Percentiles rank a stretch among this genome's conserved stretches.
Conservation (phyloP, 306 rosid genomes). For the Cicer pinnatifidum region DNA sequence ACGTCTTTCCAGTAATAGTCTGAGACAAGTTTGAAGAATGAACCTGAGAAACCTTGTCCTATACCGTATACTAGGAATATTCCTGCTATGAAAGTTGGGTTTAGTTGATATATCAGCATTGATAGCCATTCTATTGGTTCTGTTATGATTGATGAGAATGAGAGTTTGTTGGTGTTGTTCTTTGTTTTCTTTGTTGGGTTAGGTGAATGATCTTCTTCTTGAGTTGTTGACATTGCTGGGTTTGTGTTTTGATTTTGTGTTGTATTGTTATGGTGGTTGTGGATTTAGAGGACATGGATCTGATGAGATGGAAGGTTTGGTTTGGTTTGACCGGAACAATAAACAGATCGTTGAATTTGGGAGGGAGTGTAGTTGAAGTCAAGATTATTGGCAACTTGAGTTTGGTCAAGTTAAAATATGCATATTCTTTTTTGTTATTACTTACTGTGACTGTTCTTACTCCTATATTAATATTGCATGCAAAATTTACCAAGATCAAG, state of each 20-base stretch:
- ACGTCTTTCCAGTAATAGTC: conserved; percentile 89
- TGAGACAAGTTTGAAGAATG: conserved; percentile 61
- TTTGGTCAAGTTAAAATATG: too few species aligned
- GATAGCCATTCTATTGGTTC: conserved; percentile 58
- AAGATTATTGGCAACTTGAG: not conserved
- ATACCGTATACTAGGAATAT: conserved; percentile 61
- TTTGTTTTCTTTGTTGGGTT: not conserved
- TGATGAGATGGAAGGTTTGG: not conserved
- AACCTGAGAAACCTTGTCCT: conserved; percentile 67
- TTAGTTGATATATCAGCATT: conserved; percentile 54
- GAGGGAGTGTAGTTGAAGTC: not conserved
- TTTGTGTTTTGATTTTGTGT: not conserved
- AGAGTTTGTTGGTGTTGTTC: not conserved
- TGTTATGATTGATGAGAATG: conserved; percentile 14
- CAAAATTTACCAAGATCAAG: too few species aligned
- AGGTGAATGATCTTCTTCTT: not conserved
- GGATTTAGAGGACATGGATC: not conserved
- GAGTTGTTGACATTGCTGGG: not conserved
- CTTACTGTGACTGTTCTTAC: too few species aligned
- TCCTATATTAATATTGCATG: too few species aligned
- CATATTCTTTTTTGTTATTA: too few species aligned
- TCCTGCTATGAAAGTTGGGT: conserved; percentile 55
- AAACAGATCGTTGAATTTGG: conserved; percentile 6
- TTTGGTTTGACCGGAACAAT: not conserved
- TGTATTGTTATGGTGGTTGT: not conserved